Conservation (phyloP, 805 yeast species). For the Debaryomyces tyrocola region DNA sequence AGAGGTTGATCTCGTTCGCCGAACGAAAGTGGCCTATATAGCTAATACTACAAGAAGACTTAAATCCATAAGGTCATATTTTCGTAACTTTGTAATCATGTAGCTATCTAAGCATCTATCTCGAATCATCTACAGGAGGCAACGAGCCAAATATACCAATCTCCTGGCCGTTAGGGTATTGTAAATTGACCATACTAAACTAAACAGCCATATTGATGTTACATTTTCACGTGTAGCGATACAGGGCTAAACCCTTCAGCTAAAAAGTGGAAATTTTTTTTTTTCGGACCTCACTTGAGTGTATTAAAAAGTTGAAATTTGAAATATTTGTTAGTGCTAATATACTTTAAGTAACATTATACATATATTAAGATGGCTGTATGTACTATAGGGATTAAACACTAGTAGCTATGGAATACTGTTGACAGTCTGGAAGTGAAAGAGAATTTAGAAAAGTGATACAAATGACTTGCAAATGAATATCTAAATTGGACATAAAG, state of each 20-base stretch:
- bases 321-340: slow-evolving; percentile 1
- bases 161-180: too few species aligned
- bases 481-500: too few species aligned
- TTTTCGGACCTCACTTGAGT: not conserved
- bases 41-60: not conserved
- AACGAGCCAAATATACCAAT: too few species aligned
- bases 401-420: too few species aligned
- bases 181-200: too few species aligned
- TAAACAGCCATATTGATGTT: not conserved
- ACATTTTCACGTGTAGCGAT: not conserved
- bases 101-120: too few species aligned
- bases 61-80: too few species aligned
- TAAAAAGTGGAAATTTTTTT: not conserved
- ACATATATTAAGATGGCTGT: slow-evolving; percentile 21
- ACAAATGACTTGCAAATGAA: too few species aligned
- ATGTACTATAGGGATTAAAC: slow-evolving; percentile 10
- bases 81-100: too few species aligned
- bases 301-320: not conserved
- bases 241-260: not conserved
- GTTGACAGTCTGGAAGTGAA: too few species aligned
- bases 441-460: too few species aligned
- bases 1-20: slow-evolving; percentile 64
- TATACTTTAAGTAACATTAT: not conserved
- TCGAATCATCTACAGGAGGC: too few species aligned
- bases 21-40: slow-evolving; percentile 21